Conservation (phyloP, 345 rosid species). For the Excoecaria cochinchinensis region DNA sequence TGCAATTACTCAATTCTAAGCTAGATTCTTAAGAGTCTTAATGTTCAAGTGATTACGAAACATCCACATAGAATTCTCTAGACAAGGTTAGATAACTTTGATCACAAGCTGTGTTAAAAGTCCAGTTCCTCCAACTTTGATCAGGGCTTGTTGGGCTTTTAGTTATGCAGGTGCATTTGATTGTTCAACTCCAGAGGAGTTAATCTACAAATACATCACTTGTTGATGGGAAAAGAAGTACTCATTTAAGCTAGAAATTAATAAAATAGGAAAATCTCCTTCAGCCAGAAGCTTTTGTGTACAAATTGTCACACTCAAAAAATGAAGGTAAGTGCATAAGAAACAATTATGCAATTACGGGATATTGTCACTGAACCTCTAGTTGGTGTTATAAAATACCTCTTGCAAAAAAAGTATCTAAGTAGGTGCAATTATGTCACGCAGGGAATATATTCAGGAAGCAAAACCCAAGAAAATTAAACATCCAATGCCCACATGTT, state of each 20-base stretch:
- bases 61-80: background rate
- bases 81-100: background rate
- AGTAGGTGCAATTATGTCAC: background rate
- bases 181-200: background rate
- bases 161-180: background rate
- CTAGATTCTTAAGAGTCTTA: background rate
- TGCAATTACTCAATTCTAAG: background rate
- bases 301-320: background rate
- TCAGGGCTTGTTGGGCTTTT: background rate
- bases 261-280: background rate
- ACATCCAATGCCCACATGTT: background rate
- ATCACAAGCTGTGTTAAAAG: background rate
- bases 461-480: background rate
- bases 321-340: background rate
- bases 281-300: background rate
- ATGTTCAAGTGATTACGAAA: background rate
- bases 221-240: background rate
- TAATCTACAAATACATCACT: background rate
- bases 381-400: background rate
- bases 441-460: background rate
- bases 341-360: background rate
- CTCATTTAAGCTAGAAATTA: background rate
- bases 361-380: background rate
- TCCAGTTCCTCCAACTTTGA: background rate
- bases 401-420: background rate